Evolutionary conservation across 176 grass and related monocot species (phyloP).

Genomic region (Sorghum bicolor): Sorghum_bicolor_NCBIv3 NC_012870.2:57156001-57156500

Average conservation of each 20-base stretch:
- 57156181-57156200: slow-evolving; percentile 76
- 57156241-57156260: slow-evolving; percentile 19
- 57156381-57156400: slow-evolving; percentile 39
- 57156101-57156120: slow-evolving; percentile 87
- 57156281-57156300: slow-evolving; percentile 91
- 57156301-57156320: slow-evolving; percentile 85
- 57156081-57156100: slow-evolving; percentile 92
- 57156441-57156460: background rate
- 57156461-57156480: slow-evolving; percentile 5
- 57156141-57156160: slow-evolving; percentile 93
- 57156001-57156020: slow-evolving; percentile 83
- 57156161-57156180: slow-evolving; percentile 85
- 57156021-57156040: slow-evolving; percentile 88
- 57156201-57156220: background rate
- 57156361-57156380: slow-evolving; percentile 77
- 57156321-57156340: slow-evolving; percentile 87
- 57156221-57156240: slow-evolving; percentile 19
- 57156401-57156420: slow-evolving; percentile 13
- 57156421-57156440: slow-evolving; percentile 12
- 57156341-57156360: slow-evolving; percentile 80
- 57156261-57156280: slow-evolving; percentile 71
- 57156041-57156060: slow-evolving; percentile 66
- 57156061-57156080: slow-evolving; percentile 81
- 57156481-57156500: background rate
- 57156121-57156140: slow-evolving; percentile 89